Conservation (phyloP, 1,284 basidiomycete species). For the Clitocybe nebularis region DNA sequence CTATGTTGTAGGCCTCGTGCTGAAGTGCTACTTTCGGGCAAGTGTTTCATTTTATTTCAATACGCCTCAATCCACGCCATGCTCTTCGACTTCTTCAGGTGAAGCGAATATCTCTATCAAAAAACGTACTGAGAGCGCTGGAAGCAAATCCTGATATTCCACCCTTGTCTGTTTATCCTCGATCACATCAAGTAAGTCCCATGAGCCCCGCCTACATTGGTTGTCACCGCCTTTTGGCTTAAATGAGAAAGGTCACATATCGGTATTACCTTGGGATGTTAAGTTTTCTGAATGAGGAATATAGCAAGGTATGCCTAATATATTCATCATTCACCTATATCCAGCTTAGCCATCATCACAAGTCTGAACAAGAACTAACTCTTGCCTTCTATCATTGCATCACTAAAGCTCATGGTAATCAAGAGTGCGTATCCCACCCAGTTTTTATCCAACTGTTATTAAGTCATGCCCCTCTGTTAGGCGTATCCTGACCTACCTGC, state of each 20-base stretch:
- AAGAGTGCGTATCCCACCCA: slow-evolving; percentile 58
- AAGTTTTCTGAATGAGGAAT: slow-evolving; percentile 90
- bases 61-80: slow-evolving; percentile 5
- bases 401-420: slow-evolving; percentile 62
- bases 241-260: slow-evolving; percentile 85
- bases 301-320: slow-evolving; percentile 55
- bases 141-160: slow-evolving; percentile 85
- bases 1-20: slow-evolving; percentile 86
- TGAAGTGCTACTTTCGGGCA: slow-evolving; percentile 95
- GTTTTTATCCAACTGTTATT: too few species aligned
- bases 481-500: slow-evolving; percentile 86
- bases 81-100: slow-evolving; percentile 45
- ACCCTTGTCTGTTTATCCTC: slow-evolving; percentile 70
- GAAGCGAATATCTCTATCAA: slow-evolving; percentile 85
- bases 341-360: slow-evolving; percentile 1
- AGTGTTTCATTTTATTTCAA: slow-evolving; percentile 23
- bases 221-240: too few species aligned
- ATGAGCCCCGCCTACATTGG: slow-evolving; percentile 5
- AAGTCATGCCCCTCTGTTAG: too few species aligned
- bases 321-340: neutral
- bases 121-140: slow-evolving; percentile 89
- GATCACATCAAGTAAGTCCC: slow-evolving; percentile 75
- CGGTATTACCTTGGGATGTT: slow-evolving; percentile 93
- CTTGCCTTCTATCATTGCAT: slow-evolving; percentile 83
- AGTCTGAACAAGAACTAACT: slow-evolving; percentile 82